Evolutionary conservation across 2,329 filamentous ascomycete species (phyloP).

Genomic region (Ploettnerulaceae sp.): DNA sequence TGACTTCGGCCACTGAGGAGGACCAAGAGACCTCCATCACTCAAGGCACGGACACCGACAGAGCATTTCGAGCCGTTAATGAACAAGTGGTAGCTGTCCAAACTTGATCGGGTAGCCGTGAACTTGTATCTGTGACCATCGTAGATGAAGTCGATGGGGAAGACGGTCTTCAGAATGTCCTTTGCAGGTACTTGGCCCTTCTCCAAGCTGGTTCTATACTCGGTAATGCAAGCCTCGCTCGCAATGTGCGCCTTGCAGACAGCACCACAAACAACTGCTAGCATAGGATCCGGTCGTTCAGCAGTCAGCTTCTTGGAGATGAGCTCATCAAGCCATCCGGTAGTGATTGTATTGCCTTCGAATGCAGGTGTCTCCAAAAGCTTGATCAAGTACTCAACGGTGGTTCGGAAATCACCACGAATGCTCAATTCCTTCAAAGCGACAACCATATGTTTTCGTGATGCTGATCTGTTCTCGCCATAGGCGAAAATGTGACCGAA

Average conservation of each 20-base stretch:
- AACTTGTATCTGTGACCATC: constrained; percentile 97
- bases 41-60: constrained; percentile 85
- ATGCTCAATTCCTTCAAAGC: constrained; percentile 98
- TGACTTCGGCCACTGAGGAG: constrained; percentile 89
- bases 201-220: constrained; percentile 84
- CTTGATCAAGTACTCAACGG: constrained; percentile 98
- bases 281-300: constrained; percentile 86
- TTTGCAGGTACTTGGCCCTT: constrained; percentile 97
- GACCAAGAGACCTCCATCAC: constrained; percentile 88
- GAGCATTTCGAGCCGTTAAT: constrained; percentile 98
- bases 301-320: constrained; percentile 97
- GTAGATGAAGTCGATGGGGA: constrained; percentile 98
- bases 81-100: constrained; percentile 95
- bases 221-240: constrained; percentile 82
- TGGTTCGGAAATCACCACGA: constrained; percentile 97
- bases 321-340: constrained; percentile 96
- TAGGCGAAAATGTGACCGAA: constrained; percentile 99
- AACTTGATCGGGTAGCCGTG: constrained; percentile 85
- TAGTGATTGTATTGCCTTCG: constrained; percentile 98
- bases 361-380: constrained; percentile 96
- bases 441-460: constrained; percentile 98
- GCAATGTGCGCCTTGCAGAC: constrained; percentile 91
- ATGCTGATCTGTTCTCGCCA: constrained; percentile 93
- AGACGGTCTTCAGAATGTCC: constrained; percentile 95
- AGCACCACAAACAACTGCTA: constrained; percentile 93